Conservation (phyloP, 176 grass and related monocot genomes). For the Stipa capillata region DNA sequence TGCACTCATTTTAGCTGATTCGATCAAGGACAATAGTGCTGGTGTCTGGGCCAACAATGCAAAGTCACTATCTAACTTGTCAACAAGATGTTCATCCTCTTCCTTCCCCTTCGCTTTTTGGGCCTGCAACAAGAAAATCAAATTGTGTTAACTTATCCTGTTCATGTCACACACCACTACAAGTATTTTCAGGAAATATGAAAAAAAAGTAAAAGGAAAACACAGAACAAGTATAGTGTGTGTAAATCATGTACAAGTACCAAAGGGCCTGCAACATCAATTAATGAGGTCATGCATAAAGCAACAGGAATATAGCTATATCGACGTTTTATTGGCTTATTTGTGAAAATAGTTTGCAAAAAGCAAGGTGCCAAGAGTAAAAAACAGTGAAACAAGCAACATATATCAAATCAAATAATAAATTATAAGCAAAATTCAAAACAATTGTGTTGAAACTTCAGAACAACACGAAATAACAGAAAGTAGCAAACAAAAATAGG, state of each 20-base stretch:
- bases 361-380: neutral
- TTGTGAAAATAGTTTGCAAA: neutral
- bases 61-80: constrained; percentile 81
- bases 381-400: neutral
- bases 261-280: neutral
- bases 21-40: constrained; percentile 42
- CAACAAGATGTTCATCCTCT: constrained; percentile 72
- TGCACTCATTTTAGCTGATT: constrained; percentile 44
- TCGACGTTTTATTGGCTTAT: neutral
- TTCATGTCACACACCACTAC: neutral
- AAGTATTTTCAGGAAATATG: no score
- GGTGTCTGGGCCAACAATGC: constrained; percentile 59
- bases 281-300: neutral
- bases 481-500: no score
- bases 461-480: neutral
- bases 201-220: neutral
- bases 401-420: neutral
- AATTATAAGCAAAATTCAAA: neutral
- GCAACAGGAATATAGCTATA: neutral
- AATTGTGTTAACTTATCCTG: neutral
- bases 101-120: constrained; percentile 85
- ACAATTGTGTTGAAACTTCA: neutral
- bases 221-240: neutral
- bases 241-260: neutral
- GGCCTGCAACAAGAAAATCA: constrained; percentile 46